Evolutionary conservation across 805 yeast species (phyloP).

Genomic region (Pichia nakasei): DNA sequence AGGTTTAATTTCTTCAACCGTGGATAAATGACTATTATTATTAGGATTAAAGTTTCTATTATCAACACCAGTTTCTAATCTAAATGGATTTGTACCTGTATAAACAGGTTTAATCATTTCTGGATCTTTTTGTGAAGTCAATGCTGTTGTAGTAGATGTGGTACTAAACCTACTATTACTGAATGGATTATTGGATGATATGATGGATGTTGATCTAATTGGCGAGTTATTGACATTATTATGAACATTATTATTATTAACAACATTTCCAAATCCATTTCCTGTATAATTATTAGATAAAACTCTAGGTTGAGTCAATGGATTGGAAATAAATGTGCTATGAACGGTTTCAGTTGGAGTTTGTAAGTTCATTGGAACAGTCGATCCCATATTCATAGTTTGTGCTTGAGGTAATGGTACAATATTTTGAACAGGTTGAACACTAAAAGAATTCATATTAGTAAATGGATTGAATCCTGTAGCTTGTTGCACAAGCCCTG

Average conservation of each 20-base stretch:
- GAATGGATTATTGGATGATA: slow-evolving; percentile 23
- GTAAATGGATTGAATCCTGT: slow-evolving; percentile 14
- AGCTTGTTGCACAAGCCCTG: slow-evolving; percentile 7
- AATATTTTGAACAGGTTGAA: slow-evolving; percentile 6
- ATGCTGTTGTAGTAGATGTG: slow-evolving; percentile 17
- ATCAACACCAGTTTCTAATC: slow-evolving; percentile 16
- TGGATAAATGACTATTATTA: slow-evolving; percentile 8
- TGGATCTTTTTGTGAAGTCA: slow-evolving; percentile 10
- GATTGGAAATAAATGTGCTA: slow-evolving; percentile 1
- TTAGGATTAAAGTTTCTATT: slow-evolving; percentile 12
- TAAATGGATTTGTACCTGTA: slow-evolving; percentile 59
- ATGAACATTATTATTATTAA: background rate
- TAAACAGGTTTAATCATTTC: slow-evolving; percentile 9
- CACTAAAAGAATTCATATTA: slow-evolving; percentile 6
- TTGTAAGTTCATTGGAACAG: slow-evolving; percentile 6
- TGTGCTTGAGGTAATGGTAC: background rate
- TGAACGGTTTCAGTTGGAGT: slow-evolving; percentile 16
- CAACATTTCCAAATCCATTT: slow-evolving; percentile 44
- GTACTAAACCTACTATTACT: slow-evolving; percentile 17
- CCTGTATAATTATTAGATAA: slow-evolving; percentile 33
- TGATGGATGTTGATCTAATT: slow-evolving; percentile 1
- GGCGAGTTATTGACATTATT: slow-evolving; percentile 15
- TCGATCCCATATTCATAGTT: background rate
- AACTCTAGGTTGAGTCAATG: slow-evolving; percentile 5
- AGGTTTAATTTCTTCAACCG: slow-evolving; percentile 25